Base-by-base conservation (phyloP, 345 rosid genomes). In the Eutrema yunnanense region DNA sequence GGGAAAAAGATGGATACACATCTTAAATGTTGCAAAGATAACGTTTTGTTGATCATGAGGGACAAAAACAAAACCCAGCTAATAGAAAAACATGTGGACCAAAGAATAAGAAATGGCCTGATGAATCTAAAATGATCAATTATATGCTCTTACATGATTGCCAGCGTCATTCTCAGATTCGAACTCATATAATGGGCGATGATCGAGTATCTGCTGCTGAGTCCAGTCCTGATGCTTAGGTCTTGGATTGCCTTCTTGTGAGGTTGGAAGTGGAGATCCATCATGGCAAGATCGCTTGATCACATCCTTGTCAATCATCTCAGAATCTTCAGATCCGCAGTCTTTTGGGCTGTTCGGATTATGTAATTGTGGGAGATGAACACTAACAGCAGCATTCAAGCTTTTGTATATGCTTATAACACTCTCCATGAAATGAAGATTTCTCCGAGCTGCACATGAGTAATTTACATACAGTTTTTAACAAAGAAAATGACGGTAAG, bases 371-470 rank as follows among this genome's bases (percentile, higher is more conserved):
- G 73, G 68, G 43, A 80, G 54, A 56, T 76, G 84, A 40, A 81
- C 78, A 66, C 55, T 69, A 34, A 87, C 85, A 61, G 83, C 80
- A 34, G 82, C 72, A 81, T 84, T 83, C 72, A 90, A 74, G 74
- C 87, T 86, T 83, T 76, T 85, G 72, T 85, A 92, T 41, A 92
- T 88, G 62, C 74, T 57, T 36, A 90, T 82, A 51, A 90, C 61
- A 81, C 74, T 88, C 43, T 86, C 92, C 72, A 92, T 57, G 72
- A 81, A 81, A 69, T 73, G 73, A 72, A 88, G 44, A 26, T 78
- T 76, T 77, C 90, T 86, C 48, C 80, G 22, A 82, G 76, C 96
- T 92, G 85, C 81, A 78, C 22, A 53, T 65, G 16, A 58, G 50
- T 27, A 52, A 44, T 7, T 60, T 8, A 10, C 67, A 29, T 16